Base-by-base conservation (phyloP, 2,329 filamentous ascomycete genomes). In the Karstenula rhodostoma region DNA sequence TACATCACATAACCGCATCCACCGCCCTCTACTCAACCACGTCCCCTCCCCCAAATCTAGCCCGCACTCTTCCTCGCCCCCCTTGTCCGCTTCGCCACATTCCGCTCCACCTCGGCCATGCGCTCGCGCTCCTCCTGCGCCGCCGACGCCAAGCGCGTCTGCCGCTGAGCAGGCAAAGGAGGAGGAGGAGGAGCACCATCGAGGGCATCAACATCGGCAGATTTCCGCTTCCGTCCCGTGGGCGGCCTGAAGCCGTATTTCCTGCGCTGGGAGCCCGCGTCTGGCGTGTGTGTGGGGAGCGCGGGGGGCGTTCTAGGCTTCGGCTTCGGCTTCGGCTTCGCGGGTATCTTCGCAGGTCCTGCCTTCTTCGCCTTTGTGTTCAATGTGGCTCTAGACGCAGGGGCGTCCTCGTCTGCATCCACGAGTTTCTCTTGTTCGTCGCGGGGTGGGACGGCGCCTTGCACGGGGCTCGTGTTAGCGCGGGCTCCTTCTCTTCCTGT, bases 11-110 rank as follows among this genome's bases (percentile, higher is more conserved):
- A 9, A 35, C 10, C 10, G 29, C 29, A 6, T 33, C 15, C 9
- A 12, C 33, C 33, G 33, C 9, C 33, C 3, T 40, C 10, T 2
- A 5, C 35, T 17, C 35, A 13, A 37, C 22, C 27, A 55, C 56
- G 40, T 48, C 29, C 32, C 19, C 8, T 25, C 27, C 8, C 8
- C 27, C 27, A 4, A 29, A 29, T 8, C 29, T 32, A 32, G 12
- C 29, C 8, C 8, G 29, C 57, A 56, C 47, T 57, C 43, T 33
- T 44, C 47, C 43, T 22, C 48, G 50, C 50, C 29, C 55, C 55
- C 66, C 66, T 47, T 55, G 63, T 56, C 44, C 61, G 58, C 56
- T 56, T 58, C 56, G 52, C 52, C 35, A 67, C 61, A 56, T 64
- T 65, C 37, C 35, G 40, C 17, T 64, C 55, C 51, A 46, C 56